These are phyloP conservation scores for Penicillium sp. DNA, from an alignment of 2,329 filamentous ascomycete genomes.

Conservation along the genomic window DNA sequence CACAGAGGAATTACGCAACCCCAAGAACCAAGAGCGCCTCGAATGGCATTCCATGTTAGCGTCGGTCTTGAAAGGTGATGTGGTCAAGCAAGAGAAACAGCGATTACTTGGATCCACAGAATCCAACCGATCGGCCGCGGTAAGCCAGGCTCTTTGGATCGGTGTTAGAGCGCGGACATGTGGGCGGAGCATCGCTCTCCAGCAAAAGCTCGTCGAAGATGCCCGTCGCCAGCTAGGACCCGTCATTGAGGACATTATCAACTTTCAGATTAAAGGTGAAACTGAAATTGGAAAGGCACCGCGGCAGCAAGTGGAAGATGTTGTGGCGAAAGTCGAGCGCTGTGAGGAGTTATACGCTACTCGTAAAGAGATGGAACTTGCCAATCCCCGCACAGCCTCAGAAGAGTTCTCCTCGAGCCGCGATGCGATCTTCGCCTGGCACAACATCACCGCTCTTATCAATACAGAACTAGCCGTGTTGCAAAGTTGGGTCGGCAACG, in stretches of 20 bases:
- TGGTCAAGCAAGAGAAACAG: slow-evolving; percentile 97
- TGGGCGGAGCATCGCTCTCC: slow-evolving; percentile 79
- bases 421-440: slow-evolving; percentile 89
- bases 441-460: slow-evolving; percentile 95
- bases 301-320: slow-evolving; percentile 82
- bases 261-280: slow-evolving; percentile 91
- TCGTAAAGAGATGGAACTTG: slow-evolving; percentile 68
- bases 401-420: slow-evolving; percentile 77
- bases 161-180: slow-evolving; percentile 81
- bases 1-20: slow-evolving; percentile 84
- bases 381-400: slow-evolving; percentile 76
- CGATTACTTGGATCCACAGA: slow-evolving; percentile 80
- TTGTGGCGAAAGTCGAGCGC: slow-evolving; percentile 87
- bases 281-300: slow-evolving; percentile 87
- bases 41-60: slow-evolving; percentile 99
- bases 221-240: slow-evolving; percentile 71
- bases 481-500: slow-evolving; percentile 95
- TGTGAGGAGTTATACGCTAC: slow-evolving; percentile 85
- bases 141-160: slow-evolving; percentile 78
- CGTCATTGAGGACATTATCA: slow-evolving; percentile 81
- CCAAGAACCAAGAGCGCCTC: slow-evolving; percentile 81
- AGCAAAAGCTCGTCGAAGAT: slow-evolving; percentile 86
- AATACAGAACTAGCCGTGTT: slow-evolving; percentile 90
- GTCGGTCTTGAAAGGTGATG: slow-evolving; percentile 91
- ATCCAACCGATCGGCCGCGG: slow-evolving; percentile 68